These are phyloP conservation scores for Cercospora zeae-maydis DNA, from an alignment of 2,329 filamentous ascomycete genomes.

Conservation along the genomic window DNA sequence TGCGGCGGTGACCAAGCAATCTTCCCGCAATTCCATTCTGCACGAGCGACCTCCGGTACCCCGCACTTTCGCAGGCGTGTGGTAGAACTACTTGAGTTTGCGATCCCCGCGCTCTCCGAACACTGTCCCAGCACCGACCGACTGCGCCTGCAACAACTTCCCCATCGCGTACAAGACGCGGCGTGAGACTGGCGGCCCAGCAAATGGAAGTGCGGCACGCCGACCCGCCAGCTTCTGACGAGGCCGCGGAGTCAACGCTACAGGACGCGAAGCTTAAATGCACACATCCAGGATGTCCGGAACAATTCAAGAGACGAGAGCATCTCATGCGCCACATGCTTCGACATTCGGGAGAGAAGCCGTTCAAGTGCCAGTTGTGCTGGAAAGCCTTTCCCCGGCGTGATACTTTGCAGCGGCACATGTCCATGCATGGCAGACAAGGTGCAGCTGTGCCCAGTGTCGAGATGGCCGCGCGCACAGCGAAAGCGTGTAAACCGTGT, in stretches of 20 bases:
- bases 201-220: constrained; percentile 4
- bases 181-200: background rate
- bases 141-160: background rate
- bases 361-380: constrained; percentile 3
- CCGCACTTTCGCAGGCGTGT: background rate
- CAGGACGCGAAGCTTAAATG: constrained; percentile 7
- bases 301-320: constrained; percentile 8
- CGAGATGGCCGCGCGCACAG: background rate
- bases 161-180: background rate
- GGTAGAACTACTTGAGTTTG: background rate
- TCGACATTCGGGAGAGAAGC: constrained; percentile 4
- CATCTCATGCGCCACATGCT: constrained; percentile 5
- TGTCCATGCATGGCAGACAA: constrained; percentile 5
- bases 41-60: background rate
- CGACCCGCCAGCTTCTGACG: constrained; percentile 2
- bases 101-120: background rate
- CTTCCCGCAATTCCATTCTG: too few relatives aligned
- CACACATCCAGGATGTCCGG: background rate
- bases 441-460: background rate
- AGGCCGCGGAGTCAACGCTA: background rate
- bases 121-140: background rate
- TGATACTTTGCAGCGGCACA: constrained; percentile 2
- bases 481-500: constrained; percentile 1
- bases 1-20: constrained; percentile 9
- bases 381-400: constrained; percentile 2